phyloP scores from a whole-genome alignment of 441 rosid genomes.

The Bruguiera hainesii region DNA sequence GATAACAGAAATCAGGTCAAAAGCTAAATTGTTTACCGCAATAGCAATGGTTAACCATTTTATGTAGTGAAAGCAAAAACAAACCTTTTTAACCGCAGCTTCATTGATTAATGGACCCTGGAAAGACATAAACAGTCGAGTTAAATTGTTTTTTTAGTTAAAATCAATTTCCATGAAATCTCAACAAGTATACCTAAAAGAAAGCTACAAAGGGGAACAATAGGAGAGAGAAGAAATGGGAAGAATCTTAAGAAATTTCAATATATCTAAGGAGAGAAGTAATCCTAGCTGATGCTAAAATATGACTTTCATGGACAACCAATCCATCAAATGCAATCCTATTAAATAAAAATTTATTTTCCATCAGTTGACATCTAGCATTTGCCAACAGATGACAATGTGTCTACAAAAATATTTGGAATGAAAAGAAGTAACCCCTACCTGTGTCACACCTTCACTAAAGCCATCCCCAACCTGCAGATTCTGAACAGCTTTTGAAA shows the following conservation, averaged over 20 bases:
- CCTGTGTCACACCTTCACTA: conserved; percentile 77
- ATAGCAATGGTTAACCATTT: conserved; percentile 14
- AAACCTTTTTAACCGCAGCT: conserved; percentile 87
- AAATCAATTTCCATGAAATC: conserved; percentile 14
- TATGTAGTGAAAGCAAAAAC: conserved; percentile 17
- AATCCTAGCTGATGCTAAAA: too few species aligned
- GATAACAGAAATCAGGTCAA: not conserved
- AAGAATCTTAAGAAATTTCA: too few species aligned
- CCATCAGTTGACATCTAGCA: too few species aligned
- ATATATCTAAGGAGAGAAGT: too few species aligned
- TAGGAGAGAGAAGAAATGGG: too few species aligned
- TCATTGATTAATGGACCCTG: conserved; percentile 99
- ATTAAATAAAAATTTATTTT: too few species aligned
- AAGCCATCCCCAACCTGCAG: conserved; percentile 96
- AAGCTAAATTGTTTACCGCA: not conserved
- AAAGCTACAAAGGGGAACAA: not conserved
- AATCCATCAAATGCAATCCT: too few species aligned
- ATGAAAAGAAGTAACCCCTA: conserved; percentile 16
- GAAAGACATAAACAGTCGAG: conserved; percentile 15
- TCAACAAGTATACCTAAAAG: not conserved
- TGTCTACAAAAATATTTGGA: not conserved
- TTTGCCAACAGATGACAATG: too few species aligned
- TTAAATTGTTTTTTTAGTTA: not conserved
- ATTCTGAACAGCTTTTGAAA: conserved; percentile 77
- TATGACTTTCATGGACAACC: too few species aligned